Conservation (phyloP, 106 monocot genomes). For the Allium sativum region DNA sequence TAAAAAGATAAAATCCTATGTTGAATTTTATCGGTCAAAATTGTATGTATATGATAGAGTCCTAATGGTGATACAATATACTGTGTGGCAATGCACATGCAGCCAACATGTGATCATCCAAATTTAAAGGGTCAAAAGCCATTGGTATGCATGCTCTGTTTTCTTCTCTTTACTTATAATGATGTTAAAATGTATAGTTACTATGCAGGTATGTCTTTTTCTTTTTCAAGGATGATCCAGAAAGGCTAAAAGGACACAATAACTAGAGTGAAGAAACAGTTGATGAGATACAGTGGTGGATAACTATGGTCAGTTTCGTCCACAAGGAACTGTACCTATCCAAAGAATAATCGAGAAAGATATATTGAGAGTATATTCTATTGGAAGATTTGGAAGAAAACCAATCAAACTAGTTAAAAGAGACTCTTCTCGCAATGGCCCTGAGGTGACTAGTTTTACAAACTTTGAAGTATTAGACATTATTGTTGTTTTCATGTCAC, state of each 20-base stretch:
- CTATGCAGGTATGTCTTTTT: not conserved
- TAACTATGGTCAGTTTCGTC: constrained; percentile 49
- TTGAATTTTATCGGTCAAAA: too few relatives aligned
- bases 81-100: constrained; percentile 39
- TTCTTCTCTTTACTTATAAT: too few relatives aligned
- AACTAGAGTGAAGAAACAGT: not conserved
- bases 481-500: too few relatives aligned
- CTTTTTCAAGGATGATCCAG: constrained; percentile 50
- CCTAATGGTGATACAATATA: constrained; percentile 67
- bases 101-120: constrained; percentile 61
- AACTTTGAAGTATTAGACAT: too few relatives aligned
- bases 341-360: constrained; percentile 36
- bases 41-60: constrained; percentile 20
- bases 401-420: constrained; percentile 18
- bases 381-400: constrained; percentile 49
- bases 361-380: constrained; percentile 30
- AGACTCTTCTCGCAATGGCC: constrained; percentile 45
- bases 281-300: constrained; percentile 48
- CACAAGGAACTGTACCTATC: constrained; percentile 46
- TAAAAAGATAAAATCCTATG: too few relatives aligned
- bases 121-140: constrained; percentile 33
- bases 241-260: constrained; percentile 51
- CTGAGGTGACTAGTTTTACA: too few relatives aligned
- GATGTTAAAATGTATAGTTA: too few relatives aligned
- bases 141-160: not conserved